Conservation (phyloP, 2,329 filamentous ascomycete genomes). For the Didymella exigua region DNA sequence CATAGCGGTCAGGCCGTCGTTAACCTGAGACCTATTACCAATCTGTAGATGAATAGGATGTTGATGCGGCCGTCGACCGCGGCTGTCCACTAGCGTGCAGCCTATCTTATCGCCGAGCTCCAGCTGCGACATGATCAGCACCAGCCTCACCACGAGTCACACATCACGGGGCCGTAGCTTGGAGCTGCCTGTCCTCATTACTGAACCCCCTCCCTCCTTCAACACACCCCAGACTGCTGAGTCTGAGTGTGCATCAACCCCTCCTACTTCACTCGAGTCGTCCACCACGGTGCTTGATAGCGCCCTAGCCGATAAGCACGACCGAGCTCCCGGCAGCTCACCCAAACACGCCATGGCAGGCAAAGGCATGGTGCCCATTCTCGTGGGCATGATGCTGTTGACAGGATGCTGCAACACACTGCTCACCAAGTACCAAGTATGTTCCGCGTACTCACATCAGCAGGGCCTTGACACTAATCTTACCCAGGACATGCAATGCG, state of each 20-base stretch:
- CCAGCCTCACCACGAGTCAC: constrained; percentile 39
- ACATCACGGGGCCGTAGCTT: constrained; percentile 33
- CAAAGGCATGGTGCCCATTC: constrained; percentile 75
- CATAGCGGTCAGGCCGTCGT: background rate
- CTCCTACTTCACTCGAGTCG: constrained; percentile 3
- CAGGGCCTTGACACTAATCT: constrained; percentile 24
- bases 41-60: background rate
- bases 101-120: constrained; percentile 34
- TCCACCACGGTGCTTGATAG: background rate
- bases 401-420: constrained; percentile 97
- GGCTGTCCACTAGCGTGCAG: constrained; percentile 8
- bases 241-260: background rate
- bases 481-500: constrained; percentile 89
- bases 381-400: constrained; percentile 95
- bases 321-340: constrained; percentile 11
- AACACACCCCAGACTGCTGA: background rate
- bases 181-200: constrained; percentile 27
- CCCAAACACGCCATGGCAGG: constrained; percentile 64
- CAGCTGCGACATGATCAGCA: constrained; percentile 29
- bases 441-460: background rate
- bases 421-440: constrained; percentile 92
- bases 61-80: constrained; percentile 3
- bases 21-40: background rate
- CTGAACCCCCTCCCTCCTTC: background rate
- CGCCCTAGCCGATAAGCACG: constrained; percentile 5